Evolutionary conservation across 1,284 basidiomycete genomes (phyloP), one percentile per base, ranked within the genome.

Genomic region (Fomitopsis palustris): DNA sequence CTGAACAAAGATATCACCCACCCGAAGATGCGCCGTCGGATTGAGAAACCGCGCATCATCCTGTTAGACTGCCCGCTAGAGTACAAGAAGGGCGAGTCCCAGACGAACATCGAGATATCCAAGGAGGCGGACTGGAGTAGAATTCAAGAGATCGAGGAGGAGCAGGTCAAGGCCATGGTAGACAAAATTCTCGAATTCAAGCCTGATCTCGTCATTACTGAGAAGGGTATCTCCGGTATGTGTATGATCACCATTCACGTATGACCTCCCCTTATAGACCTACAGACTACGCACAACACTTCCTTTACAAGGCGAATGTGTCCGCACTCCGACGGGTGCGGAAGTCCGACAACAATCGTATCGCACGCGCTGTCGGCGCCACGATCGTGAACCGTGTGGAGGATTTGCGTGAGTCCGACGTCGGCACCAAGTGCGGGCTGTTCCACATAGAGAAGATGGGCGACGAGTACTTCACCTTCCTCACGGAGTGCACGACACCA

Each of bases 1-100:
- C 76, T 99, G 70, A 98, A 98, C 86, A 99, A 99, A 82, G 96
- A 99, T 74, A 93, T 99, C 67, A 98, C 96, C 0, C 97, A 99
- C 75, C 96, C 96, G 27, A 92, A 94, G 71, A 99, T 98, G 96
- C 82, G 96, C 61, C 77, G 96, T 62, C 80, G 94, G 66, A 99
- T 98, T 74, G 85, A 84, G 65, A 93, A 95, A 68, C 97, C 96
- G 5, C 79, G 96, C 23, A 92, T 98, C 62, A 79, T 98, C 33
- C 77, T 99, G 52, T 81, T 99, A 58, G 96, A 99, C 76, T 99
- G 96, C 76, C 95, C 96, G 17, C 78, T 98, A 58, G 97, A 99
- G 78, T 98, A 99, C 81, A 99, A 98, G 80, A 99, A 98, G 82
- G 96, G 96, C 47, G 97, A 99, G 79, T 89, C 85, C 63, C 96